A percentile compares a stretch with the other conserved stretches of the same genome.
These are phyloP conservation scores for Rubia balearica DNA, from an alignment of 305 asterid genomes.

Conservation along the genomic window DNA sequence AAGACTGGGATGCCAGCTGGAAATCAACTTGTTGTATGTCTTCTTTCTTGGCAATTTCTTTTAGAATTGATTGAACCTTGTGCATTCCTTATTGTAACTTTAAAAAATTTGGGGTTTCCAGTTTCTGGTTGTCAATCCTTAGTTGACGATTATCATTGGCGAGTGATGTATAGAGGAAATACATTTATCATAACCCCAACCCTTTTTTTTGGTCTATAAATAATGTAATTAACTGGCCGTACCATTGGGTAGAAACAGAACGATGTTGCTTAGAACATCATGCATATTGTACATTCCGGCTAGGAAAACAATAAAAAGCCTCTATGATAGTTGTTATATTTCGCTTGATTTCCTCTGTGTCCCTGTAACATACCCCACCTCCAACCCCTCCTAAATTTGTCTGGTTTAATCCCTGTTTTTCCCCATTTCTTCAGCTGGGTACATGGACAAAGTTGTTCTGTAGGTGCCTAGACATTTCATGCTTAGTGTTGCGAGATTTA, in stretches of 20 bases:
- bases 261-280: background rate
- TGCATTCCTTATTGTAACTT: background rate
- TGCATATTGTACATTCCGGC: background rate
- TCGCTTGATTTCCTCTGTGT: too few relatives aligned
- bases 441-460: background rate
- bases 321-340: background rate
- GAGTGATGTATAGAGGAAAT: background rate
- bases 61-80: conserved; percentile 6
- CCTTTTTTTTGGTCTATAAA: background rate
- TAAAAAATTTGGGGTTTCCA: background rate
- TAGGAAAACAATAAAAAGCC: background rate
- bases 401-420: background rate
- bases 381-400: background rate
- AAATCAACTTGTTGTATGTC: conserved; percentile 66
- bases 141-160: background rate
- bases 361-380: too few relatives aligned
- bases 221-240: background rate
- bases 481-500: background rate
- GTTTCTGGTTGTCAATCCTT: background rate
- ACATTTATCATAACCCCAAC: background rate
- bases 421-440: background rate
- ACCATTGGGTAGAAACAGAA: background rate
- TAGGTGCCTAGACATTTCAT: background rate
- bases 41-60: conserved; percentile 1
- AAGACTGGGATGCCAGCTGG: conserved; percentile 69